Base-by-base conservation (phyloP, 768 basidiomycete species). In the Gyrodon lividus region DNA sequence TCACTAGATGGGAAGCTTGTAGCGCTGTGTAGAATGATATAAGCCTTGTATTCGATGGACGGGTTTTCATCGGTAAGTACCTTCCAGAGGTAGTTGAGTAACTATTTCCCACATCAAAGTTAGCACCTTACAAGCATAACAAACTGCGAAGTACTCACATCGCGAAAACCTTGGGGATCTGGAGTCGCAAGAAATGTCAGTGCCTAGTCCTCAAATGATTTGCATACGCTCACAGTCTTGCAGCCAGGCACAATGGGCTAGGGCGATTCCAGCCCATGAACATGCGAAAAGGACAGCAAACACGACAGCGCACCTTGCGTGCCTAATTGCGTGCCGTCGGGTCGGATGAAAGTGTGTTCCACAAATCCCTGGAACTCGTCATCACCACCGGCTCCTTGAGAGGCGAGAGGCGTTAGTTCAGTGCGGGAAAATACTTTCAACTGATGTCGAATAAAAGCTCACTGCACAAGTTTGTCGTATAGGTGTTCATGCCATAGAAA, bases 401-500 rank as follows among this genome's bases (percentile, higher is more conserved):
- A 17, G 14, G 5, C 12, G n/a, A 20, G 31, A 50, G 12, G 39
- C 22, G 16, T 48, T 14, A 42, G 16, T 17, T 30, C 33, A 26
- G 13, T 31, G 19, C 39, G 9, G 37, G 35, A 16, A 10, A 20
- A 24, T n/a, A 24, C 1, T 7, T 44, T 40, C 17, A 26, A 37
- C 12, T 2, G 22, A 30, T 19, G 30, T 13, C 20, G 17, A 20
- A 34, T 40, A 44, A 28, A 28, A 41, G 67, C 80, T 58, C 40
- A 83, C 83, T 73, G 65, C 76, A 77, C 42, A 86, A 73, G 57
- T 83, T 81, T 10, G 82, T 86, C 5, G 84, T 84, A 62, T 87
- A 86, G 0, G 84, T 84, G 65, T 86, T 86, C 78, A 86, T 80
- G 28, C 84, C 84, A 61, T 84, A 86, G 66, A 86, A 87, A 62